Percentiles rank a stretch among this genome's conserved stretches.
These are phyloP conservation scores for Sporothrix dimorphospora DNA, from an alignment of 2,329 filamentous ascomycete genomes.

Conservation along the genomic window DNA sequence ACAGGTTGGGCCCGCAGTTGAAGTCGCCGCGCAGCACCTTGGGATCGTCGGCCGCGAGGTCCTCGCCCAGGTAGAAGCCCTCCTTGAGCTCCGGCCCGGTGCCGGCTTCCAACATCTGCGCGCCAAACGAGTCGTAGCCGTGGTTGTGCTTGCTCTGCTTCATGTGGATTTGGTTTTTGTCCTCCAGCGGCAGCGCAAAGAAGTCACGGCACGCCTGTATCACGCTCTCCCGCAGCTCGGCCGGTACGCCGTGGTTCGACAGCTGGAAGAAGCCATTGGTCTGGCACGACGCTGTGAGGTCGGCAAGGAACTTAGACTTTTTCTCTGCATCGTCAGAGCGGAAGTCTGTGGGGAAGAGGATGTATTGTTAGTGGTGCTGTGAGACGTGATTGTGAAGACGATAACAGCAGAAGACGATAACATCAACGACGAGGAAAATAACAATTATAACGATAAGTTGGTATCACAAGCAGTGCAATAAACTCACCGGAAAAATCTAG, in stretches of 20 bases:
- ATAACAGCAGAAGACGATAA: too few species aligned
- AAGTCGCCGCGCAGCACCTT: neutral
- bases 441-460: too few species aligned
- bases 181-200: slow-evolving; percentile 51
- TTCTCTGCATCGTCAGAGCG: too few species aligned
- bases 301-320: neutral
- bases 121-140: slow-evolving; percentile 54
- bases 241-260: slow-evolving; percentile 34
- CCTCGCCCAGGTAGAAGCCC: slow-evolving; percentile 31
- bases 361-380: too few species aligned
- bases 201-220: slow-evolving; percentile 44
- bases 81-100: slow-evolving; percentile 53
- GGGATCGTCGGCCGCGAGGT: neutral
- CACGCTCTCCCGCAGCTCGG: slow-evolving; percentile 30
- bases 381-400: too few species aligned
- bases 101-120: slow-evolving; percentile 49
- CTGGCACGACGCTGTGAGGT: slow-evolving; percentile 37
- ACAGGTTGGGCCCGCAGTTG: slow-evolving; percentile 17
- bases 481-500: neutral
- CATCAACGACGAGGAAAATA: too few species aligned
- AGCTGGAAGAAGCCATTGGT: slow-evolving; percentile 38
- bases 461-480: too few species aligned
- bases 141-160: slow-evolving; percentile 43
- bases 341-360: too few species aligned
- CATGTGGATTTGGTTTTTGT: slow-evolving; percentile 45